These are phyloP conservation scores for Pichia inconspicua DNA, from an alignment of 1,139 yeast species.

Conservation along the genomic window DNA sequence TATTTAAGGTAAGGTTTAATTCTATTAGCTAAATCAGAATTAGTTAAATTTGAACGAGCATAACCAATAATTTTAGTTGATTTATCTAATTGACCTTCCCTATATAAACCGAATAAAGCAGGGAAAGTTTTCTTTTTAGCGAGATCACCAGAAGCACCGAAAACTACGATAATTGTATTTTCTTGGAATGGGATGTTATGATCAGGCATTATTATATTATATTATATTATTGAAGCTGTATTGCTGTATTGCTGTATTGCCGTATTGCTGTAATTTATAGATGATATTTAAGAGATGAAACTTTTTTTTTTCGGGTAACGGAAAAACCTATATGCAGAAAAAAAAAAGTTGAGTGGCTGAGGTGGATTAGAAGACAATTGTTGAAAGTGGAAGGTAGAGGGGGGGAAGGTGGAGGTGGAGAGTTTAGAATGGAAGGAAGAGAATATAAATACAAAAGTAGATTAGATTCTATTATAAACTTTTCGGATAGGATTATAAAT, in stretches of 20 bases:
- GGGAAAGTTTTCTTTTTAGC: conserved; percentile 95
- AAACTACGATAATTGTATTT: conserved; percentile 69
- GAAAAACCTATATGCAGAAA: not conserved
- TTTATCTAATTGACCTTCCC: conserved; percentile 73
- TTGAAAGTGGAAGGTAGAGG: no score
- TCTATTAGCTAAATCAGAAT: conserved; percentile 60
- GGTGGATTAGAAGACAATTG: no score
- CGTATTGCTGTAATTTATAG: no score
- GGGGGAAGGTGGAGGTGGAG: no score
- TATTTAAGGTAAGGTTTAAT: conserved; percentile 61
- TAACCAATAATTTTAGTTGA: conserved; percentile 77
- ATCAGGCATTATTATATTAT: not conserved
- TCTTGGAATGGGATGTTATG: conserved; percentile 37
- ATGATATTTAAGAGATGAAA: no score
- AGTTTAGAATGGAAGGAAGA: no score
- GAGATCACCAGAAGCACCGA: conserved; percentile 95
- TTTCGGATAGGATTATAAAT: no score
- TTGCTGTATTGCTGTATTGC: no score
- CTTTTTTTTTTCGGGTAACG: not conserved
- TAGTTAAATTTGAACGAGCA: conserved; percentile 72
- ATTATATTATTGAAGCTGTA: no score
- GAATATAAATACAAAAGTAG: no score
- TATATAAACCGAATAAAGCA: conserved; percentile 63
- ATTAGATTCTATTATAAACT: no score
- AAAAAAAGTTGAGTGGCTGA: not conserved